Conservation (phyloP, 805 yeast species). For the Candida maris region DNA sequence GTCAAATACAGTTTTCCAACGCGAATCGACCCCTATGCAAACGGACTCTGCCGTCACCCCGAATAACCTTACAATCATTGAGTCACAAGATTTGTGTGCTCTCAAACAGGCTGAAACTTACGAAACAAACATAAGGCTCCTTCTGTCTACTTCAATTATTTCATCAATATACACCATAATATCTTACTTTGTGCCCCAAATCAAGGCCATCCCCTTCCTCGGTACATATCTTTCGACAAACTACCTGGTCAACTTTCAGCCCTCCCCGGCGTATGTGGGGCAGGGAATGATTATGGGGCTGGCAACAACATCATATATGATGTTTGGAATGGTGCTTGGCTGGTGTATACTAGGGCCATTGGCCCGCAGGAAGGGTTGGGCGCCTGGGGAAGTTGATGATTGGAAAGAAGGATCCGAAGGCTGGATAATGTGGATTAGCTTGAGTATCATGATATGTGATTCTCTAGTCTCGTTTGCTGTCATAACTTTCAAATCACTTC, state of each 20-base stretch:
- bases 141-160: constrained; percentile 56
- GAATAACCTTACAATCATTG: constrained; percentile 29
- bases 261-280: constrained; percentile 95
- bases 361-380: constrained; percentile 72
- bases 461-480: constrained; percentile 76
- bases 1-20: neutral
- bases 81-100: constrained; percentile 31
- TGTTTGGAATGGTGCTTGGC: constrained; percentile 83
- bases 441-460: constrained; percentile 92
- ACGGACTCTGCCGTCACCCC: constrained; percentile 5
- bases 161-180: constrained; percentile 71
- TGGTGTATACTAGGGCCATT: constrained; percentile 92
- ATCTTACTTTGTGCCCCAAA: constrained; percentile 69
- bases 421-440: constrained; percentile 93
- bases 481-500: constrained; percentile 45
- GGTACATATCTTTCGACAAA: constrained; percentile 58
- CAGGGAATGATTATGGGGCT: constrained; percentile 98
- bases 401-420: constrained; percentile 96
- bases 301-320: constrained; percentile 86
- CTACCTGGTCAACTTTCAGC: constrained; percentile 86
- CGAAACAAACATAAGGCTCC: constrained; percentile 54
- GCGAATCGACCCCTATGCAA: neutral
- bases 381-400: constrained; percentile 83
- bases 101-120: constrained; percentile 35
- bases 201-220: constrained; percentile 70